phyloP scores from a whole-genome alignment of 2,329 filamentous ascomycete species.

The Fusarium aywerte region DNA sequence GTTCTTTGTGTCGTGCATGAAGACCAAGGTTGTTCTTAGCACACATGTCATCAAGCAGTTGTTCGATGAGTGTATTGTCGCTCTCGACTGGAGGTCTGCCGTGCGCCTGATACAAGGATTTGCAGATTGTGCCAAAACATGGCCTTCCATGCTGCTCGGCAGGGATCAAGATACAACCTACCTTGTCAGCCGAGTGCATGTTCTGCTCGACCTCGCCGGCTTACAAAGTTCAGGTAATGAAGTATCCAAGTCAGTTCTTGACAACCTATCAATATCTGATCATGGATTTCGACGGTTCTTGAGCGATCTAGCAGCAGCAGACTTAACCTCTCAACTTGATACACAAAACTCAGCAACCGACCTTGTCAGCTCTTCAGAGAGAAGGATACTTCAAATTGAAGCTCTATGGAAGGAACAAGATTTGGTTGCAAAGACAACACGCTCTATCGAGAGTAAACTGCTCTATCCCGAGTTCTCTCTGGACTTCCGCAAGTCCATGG shows the following conservation, averaged over 20 bases:
- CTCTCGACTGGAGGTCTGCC: conserved; percentile 55
- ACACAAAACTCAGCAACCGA: neutral
- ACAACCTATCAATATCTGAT: conserved; percentile 45
- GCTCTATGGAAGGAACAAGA: conserved; percentile 50
- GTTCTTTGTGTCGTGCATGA: conserved; percentile 55
- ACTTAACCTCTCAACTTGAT: conserved; percentile 19
- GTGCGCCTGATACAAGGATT: conserved; percentile 49
- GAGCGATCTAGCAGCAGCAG: conserved; percentile 31
- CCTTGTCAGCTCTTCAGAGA: conserved; percentile 28
- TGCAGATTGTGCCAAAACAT: conserved; percentile 41
- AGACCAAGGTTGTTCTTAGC: conserved; percentile 50
- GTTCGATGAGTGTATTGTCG: conserved; percentile 55
- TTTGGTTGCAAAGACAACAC: conserved; percentile 44
- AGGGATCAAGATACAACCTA: conserved; percentile 40
- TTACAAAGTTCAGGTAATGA: conserved; percentile 25
- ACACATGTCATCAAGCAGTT: conserved; percentile 51
- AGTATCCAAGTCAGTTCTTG: conserved; percentile 29
- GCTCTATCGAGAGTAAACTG: conserved; percentile 52
- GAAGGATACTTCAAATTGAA: conserved; percentile 50
- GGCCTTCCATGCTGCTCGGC: conserved; percentile 42
- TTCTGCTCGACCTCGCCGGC: conserved; percentile 53
- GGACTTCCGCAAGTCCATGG: conserved; percentile 48
- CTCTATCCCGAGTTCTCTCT: conserved; percentile 47
- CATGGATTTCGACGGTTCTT: conserved; percentile 41
- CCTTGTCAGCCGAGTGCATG: conserved; percentile 49